Evolutionary conservation across 2,329 filamentous ascomycete species (phyloP).

Genomic region (Metarhizium humberi): DNA sequence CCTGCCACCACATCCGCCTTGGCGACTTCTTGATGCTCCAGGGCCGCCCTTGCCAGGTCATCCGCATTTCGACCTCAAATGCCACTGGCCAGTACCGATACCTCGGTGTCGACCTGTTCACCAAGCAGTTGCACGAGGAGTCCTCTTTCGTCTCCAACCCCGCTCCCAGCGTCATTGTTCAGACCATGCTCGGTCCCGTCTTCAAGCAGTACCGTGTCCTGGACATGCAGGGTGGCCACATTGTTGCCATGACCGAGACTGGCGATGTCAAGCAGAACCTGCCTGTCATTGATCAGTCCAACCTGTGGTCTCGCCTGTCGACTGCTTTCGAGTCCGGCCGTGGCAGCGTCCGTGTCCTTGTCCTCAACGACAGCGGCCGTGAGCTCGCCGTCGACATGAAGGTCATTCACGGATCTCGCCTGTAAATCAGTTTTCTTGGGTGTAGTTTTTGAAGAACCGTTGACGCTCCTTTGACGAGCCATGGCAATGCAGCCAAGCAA

Average conservation of each 20-base stretch:
- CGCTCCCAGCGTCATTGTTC: conserved; percentile 88
- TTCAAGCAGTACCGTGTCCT: conserved; percentile 99
- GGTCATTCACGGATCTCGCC: conserved; percentile 75
- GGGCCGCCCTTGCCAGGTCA: conserved; percentile 98
- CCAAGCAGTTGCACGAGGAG: conserved; percentile 98
- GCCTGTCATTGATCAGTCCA: conserved; percentile 89
- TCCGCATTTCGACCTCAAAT: conserved; percentile 95
- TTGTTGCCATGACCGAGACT: conserved; percentile 98
- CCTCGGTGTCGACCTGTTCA: conserved; percentile 99
- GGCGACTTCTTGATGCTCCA: conserved; percentile 98
- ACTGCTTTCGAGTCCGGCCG: conserved; percentile 84
- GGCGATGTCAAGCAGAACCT: conserved; percentile 97
- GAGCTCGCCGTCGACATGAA: conserved; percentile 99
- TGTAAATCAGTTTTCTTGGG: conserved; percentile 33
- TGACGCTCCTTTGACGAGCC: conserved; percentile 7
- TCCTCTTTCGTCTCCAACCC: conserved; percentile 97
- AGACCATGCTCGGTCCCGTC: conserved; percentile 98
- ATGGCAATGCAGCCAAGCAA: conserved; percentile 1
- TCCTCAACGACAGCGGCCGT: conserved; percentile 85
- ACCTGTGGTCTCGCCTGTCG: conserved; percentile 71
- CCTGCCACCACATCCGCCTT: conserved; percentile 98
- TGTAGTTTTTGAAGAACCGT: not conserved
- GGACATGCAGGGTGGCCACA: conserved; percentile 76
- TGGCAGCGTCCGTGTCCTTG: conserved; percentile 87
- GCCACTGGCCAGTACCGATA: conserved; percentile 99